Evolutionary conservation across 768 basidiomycete species (phyloP), one percentile per base, ranked within the genome.

Genomic region (Serendipita sp.): DNA sequence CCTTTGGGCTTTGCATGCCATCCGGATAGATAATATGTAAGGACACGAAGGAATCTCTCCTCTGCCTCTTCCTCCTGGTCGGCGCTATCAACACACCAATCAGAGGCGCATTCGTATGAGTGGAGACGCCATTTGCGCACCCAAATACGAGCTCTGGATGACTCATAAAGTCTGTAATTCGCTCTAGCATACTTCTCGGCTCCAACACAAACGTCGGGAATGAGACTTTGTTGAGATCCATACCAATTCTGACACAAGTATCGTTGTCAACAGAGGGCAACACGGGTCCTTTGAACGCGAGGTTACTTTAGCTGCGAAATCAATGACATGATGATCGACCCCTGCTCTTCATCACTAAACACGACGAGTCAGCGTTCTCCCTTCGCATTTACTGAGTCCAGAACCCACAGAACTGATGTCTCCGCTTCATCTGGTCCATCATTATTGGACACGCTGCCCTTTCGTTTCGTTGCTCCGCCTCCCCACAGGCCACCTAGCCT

Each of bases 1-100:
- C 93, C 96, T 77, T 89, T 94, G 69, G 96, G 94, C 75, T 97
- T 97, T 77, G 97, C 94, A 75, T 98, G 96, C 96, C 96, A 99
- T 28, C 96, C 96, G n/a, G 90, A 87, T 54, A 99, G 85, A 73
- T 97, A 99, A 73, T 94, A 96, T 67, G 89, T 87, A 38, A 97
- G 79, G 1, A 98, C 92, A 60, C 85, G 82, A 68, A 95, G 80
- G 74, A 97, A 97, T 48, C 96, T 79, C 72, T 95, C 93, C 73
- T 95, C 88, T 37, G 91, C 83, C 70, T 92, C 85, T 45, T 81
- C 78, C 71, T 83, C 85, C n/a, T 83, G 73, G 68, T 89, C 91
- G 53, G 89, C 88, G 45, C 94, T 95, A 45, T 41, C 44, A 46
- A 18, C 16, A 63, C 35, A 44, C 32, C 38, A 47, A 47, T 67